Percentiles rank a stretch among this genome's conserved stretches.
These are phyloP conservation scores for Fragaria vesca DNA, from an alignment of 306 rosid genomes.

Conservation along the genomic window DNA sequence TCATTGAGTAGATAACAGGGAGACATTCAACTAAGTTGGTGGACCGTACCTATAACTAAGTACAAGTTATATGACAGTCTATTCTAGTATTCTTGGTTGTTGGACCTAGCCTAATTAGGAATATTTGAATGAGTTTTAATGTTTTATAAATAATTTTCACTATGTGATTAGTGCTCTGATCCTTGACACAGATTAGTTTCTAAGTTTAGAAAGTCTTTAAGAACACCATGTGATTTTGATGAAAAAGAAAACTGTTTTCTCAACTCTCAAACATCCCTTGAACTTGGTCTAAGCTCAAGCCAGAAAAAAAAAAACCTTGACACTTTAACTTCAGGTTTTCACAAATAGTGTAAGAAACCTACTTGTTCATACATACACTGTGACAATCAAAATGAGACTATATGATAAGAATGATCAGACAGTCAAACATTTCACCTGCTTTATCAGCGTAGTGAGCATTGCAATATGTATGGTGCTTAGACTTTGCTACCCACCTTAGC, in stretches of 20 bases:
- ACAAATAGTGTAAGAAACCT: neutral
- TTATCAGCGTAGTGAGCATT: neutral
- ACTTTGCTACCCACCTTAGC: neutral
- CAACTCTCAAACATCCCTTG: neutral
- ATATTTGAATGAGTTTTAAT: neutral
- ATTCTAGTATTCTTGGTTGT: neutral
- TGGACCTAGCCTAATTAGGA: neutral
- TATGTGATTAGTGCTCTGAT: neutral
- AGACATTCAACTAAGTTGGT: neutral
- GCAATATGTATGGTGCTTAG: neutral
- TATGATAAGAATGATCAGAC: neutral
- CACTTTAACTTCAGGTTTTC: neutral
- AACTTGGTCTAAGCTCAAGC: neutral
- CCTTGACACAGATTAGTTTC: too few relatives aligned
- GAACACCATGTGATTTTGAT: too few relatives aligned
- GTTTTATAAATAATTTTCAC: neutral
- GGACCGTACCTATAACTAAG: neutral
- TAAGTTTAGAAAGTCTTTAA: too few relatives aligned
- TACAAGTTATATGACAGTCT: neutral
- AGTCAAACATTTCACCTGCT: conserved; percentile 15
- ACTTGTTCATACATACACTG: neutral
- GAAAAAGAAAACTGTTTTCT: too few relatives aligned
- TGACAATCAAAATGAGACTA: neutral
- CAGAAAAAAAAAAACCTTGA: neutral
- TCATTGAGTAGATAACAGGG: neutral